phyloP scores from a whole-genome alignment of 208 protist genomes.

The Leishmania mexicana region DNA sequence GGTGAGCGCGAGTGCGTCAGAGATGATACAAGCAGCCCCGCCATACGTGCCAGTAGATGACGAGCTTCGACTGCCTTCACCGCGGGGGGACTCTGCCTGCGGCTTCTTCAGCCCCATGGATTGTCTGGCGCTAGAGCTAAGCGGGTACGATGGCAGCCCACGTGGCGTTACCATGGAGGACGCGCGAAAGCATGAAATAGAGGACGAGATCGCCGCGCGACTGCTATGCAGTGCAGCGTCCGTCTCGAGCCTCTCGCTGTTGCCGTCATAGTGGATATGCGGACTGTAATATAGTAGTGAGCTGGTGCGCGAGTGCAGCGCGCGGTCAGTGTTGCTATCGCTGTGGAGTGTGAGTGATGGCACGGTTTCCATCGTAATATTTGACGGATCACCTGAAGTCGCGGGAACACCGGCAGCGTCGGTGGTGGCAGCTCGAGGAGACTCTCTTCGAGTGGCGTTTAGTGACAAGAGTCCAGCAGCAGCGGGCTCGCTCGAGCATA shows the following conservation, averaged over 20 bases:
- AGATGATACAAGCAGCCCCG: not conserved
- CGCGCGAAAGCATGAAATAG: not conserved
- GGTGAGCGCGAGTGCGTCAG: not conserved
- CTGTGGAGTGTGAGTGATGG: not conserved
- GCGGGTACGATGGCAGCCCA: not conserved
- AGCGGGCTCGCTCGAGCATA: not conserved
- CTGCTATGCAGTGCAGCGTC: not conserved
- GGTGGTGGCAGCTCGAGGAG: not conserved
- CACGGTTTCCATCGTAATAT: not conserved
- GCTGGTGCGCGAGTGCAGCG: not conserved
- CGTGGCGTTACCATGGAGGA: not conserved
- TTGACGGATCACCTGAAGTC: not conserved
- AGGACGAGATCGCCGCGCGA: not conserved
- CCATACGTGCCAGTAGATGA: not conserved
- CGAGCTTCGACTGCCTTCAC: not conserved
- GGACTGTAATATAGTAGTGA: not conserved
- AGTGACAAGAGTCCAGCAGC: not conserved
- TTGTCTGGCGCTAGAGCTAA: not conserved
- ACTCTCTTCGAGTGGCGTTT: not conserved
- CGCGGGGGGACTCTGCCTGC: not conserved
- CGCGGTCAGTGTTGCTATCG: not conserved
- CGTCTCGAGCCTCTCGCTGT: not conserved
- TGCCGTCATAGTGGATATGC: not conserved
- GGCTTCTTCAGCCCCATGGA: not conserved
- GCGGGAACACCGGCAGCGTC: not conserved